phyloP scores from a whole-genome alignment of 1,284 basidiomycete genomes.

The Pseudozyma sp. region DNA sequence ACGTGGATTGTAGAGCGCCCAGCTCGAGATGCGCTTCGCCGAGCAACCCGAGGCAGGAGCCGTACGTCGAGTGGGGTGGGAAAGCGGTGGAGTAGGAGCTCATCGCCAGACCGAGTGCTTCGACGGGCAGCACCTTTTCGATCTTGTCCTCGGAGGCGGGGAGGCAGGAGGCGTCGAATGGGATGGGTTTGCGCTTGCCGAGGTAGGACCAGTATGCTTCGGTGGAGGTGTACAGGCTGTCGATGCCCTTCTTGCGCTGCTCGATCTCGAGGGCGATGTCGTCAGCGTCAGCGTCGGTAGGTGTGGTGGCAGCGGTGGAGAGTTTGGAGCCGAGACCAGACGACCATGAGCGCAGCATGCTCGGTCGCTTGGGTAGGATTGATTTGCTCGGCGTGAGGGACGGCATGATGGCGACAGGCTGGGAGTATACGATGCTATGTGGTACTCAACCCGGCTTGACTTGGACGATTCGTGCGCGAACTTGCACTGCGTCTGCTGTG shows the following conservation, averaged over 20 bases:
- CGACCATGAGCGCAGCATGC: conserved; percentile 36
- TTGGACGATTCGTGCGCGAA: too few species aligned
- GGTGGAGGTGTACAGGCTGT: conserved; percentile 41
- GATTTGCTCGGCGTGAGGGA: conserved; percentile 19
- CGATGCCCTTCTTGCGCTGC: conserved; percentile 39
- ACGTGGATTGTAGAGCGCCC: conserved; percentile 35
- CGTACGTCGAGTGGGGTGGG: conserved; percentile 30
- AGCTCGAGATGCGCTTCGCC: conserved; percentile 47
- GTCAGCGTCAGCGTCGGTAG: conserved; percentile 15
- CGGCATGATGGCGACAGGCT: conserved; percentile 5
- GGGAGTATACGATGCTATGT: neutral
- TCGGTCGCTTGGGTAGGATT: conserved; percentile 26
- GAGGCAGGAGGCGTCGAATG: conserved; percentile 31
- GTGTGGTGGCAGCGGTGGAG: neutral
- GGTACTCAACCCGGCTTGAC: too few species aligned
- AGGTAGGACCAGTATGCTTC: conserved; percentile 51
- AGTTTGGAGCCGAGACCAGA: conserved; percentile 40
- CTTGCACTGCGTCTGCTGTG: too few species aligned
- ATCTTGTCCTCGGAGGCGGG: conserved; percentile 26
- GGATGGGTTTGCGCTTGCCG: conserved; percentile 47
- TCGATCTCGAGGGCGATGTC: conserved; percentile 42
- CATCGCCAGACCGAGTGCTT: conserved; percentile 51
- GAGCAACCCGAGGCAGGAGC: conserved; percentile 31
- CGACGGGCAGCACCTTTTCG: conserved; percentile 44
- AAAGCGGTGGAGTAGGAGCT: conserved; percentile 28